Percentiles rank a stretch among this genome's conserved stretches.
These are phyloP conservation scores for Pulveroboletus sp. DNA, from an alignment of 768 basidiomycete genomes.

Conservation along the genomic window DNA sequence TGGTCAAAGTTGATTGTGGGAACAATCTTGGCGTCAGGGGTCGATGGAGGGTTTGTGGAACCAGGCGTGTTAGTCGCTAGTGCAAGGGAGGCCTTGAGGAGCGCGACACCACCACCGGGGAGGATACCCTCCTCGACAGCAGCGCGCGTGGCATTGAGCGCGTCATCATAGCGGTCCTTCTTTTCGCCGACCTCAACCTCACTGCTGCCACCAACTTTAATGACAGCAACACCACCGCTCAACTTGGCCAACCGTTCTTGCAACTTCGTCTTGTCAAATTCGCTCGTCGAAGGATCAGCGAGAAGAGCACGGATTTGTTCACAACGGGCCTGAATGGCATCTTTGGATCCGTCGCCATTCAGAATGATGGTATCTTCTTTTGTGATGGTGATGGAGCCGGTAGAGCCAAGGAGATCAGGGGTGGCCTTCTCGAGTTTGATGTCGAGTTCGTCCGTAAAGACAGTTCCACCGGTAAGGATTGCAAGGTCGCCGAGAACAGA, in stretches of 20 bases:
- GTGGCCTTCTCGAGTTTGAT: slow-evolving; percentile 94
- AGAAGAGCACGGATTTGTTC: slow-evolving; percentile 91
- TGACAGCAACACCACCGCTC: slow-evolving; percentile 94
- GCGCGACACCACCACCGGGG: slow-evolving; percentile 92
- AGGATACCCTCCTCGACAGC: slow-evolving; percentile 99
- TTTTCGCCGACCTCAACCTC: slow-evolving; percentile 99
- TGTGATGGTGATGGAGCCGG: slow-evolving; percentile 89
- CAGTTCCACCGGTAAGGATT: slow-evolving; percentile 95
- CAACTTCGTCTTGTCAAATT: slow-evolving; percentile 92
- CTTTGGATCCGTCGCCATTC: slow-evolving; percentile 90
- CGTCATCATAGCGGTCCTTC: slow-evolving; percentile 98
- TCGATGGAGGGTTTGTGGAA: slow-evolving; percentile 42
- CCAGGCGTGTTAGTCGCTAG: slow-evolving; percentile 55
- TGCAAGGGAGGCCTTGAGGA: slow-evolving; percentile 78
- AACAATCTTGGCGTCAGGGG: slow-evolving; percentile 62
- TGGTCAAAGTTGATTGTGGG: slow-evolving; percentile 93
- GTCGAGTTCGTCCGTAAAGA: slow-evolving; percentile 95
- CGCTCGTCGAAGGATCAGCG: slow-evolving; percentile 78
- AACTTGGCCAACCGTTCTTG: slow-evolving; percentile 98
- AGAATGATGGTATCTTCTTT: slow-evolving; percentile 98
- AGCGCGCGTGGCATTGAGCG: slow-evolving; percentile 95
- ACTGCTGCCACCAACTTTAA: slow-evolving; percentile 90
- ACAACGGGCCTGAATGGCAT: slow-evolving; percentile 86
- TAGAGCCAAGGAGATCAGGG: slow-evolving; percentile 82
- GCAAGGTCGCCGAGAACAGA: slow-evolving; percentile 95